Percentiles rank a stretch among this genome's conserved stretches.
Conservation (phyloP, 2,329 filamentous ascomycete genomes). For the Aureobasidium sp. region DNA sequence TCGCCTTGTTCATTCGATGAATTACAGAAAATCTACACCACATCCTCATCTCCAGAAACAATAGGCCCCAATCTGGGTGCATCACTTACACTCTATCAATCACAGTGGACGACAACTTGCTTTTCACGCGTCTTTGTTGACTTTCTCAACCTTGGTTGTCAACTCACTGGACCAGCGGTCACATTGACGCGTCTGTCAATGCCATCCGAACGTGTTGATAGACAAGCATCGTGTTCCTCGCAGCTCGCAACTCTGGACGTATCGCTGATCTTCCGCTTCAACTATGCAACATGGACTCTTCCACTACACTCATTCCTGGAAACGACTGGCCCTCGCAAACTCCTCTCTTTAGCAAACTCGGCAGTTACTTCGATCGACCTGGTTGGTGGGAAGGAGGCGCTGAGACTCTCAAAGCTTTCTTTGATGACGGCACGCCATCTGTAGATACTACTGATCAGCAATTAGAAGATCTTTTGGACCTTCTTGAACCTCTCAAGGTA, state of each 20-base stretch:
- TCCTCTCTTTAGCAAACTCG: background rate
- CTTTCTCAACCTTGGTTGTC: background rate
- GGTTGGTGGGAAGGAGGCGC: constrained; percentile 9
- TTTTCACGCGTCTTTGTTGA: background rate
- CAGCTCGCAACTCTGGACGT: background rate
- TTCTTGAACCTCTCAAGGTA: background rate
- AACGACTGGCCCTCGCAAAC: background rate
- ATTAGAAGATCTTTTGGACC: background rate
- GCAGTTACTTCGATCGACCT: background rate
- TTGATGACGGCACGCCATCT: background rate
- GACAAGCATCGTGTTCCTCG: background rate
- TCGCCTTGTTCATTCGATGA: background rate
- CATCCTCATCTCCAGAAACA: background rate
- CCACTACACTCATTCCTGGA: background rate
- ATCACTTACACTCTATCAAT: background rate
- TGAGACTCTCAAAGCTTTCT: background rate
- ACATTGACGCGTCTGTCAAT: background rate
- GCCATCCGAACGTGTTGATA: background rate
- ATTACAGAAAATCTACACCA: background rate
- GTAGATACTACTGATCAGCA: background rate
- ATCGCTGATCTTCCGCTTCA: too few species aligned
- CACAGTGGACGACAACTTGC: background rate
- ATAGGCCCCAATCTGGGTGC: background rate
- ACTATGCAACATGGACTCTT: background rate
- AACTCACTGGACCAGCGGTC: background rate